A percentile compares a stretch with the other conserved stretches of the same genome.
These are phyloP conservation scores for Eutrema heterophyllum DNA, from an alignment of 345 rosid genomes.

Conservation along the genomic window DNA sequence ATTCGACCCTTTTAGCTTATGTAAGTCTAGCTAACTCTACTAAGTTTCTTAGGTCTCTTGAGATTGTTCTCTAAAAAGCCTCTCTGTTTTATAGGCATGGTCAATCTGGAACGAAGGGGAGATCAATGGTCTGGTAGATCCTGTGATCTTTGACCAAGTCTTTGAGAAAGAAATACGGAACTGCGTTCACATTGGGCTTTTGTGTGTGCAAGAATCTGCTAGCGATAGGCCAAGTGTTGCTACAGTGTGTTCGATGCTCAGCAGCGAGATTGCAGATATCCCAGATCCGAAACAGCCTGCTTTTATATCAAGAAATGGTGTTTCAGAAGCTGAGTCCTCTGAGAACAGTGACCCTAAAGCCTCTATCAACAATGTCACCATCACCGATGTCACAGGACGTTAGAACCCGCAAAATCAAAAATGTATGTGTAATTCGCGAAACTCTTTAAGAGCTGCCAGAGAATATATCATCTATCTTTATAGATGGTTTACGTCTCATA, in stretches of 20 bases:
- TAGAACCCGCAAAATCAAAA: background rate
- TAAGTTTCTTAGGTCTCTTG: background rate
- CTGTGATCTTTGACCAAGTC: conserved; percentile 19
- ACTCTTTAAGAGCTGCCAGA: background rate
- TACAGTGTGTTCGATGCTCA: conserved; percentile 26
- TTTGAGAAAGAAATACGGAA: conserved; percentile 28
- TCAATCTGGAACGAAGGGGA: conserved; percentile 26
- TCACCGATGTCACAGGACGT: conserved; percentile 25
- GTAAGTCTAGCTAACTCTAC: conserved; percentile 17
- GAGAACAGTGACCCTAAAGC: conserved; percentile 25
- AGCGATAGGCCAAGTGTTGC: conserved; percentile 38
- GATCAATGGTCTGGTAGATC: conserved; percentile 13
- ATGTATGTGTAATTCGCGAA: background rate
- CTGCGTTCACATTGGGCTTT: conserved; percentile 37
- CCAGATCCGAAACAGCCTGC: conserved; percentile 10
- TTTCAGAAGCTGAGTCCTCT: background rate
- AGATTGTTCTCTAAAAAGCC: background rate
- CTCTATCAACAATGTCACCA: conserved; percentile 24
- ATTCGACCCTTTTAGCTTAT: conserved; percentile 25
- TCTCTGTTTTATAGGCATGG: conserved; percentile 30
- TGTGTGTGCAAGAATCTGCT: conserved; percentile 39
- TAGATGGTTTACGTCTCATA: background rate
- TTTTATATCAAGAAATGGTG: background rate
- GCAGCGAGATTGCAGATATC: conserved; percentile 10
- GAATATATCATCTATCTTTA: background rate